These are phyloP conservation scores for Gamarada debralockiae DNA, from an alignment of 495 filamentous ascomycete species.

Conservation along the genomic window DNA sequence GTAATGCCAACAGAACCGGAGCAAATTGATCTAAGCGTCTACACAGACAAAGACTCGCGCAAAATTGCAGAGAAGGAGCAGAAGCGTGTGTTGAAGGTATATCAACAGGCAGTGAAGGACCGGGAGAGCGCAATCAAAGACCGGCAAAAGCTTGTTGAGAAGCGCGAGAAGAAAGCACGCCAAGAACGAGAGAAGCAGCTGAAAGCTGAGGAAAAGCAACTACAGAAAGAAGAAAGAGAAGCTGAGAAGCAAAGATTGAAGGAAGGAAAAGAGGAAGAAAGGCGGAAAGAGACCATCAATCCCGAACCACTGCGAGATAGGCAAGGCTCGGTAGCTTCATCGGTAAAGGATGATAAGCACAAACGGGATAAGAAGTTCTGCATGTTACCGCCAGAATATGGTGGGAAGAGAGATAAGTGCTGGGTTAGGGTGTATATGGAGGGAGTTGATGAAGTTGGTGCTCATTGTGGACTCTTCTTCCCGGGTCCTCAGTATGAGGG, in stretches of 20 bases:
- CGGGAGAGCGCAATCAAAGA: conserved; percentile 58
- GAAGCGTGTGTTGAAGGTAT: conserved; percentile 50
- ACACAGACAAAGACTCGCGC: conserved; percentile 55
- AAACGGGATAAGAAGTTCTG: conserved; percentile 72
- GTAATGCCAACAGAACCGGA: conserved; percentile 36
- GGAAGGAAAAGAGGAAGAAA: conserved; percentile 29
- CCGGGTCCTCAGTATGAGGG: conserved; percentile 64
- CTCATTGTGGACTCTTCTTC: conserved; percentile 82
- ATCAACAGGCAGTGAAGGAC: conserved; percentile 59
- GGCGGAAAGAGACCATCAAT: conserved; percentile 21
- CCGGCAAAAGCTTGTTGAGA: conserved; percentile 51
- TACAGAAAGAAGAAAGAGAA: conserved; percentile 30
- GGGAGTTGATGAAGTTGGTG: conserved; percentile 77
- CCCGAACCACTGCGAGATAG: conserved; percentile 18
- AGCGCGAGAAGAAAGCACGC: conserved; percentile 44
- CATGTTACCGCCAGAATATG: conserved; percentile 53
- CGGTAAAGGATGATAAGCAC: conserved; percentile 35
- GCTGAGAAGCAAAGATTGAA: conserved; percentile 30
- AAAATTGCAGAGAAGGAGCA: conserved; percentile 65
- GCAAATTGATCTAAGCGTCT: conserved; percentile 43
- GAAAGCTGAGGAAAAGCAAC: conserved; percentile 34
- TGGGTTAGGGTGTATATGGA: conserved; percentile 80
- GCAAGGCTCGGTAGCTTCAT: conserved; percentile 9
- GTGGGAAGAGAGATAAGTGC: conserved; percentile 51
- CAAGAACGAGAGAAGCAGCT: conserved; percentile 41